phyloP scores from a whole-genome alignment of 345 rosid species.

The Corchorus capsularis region DNA sequence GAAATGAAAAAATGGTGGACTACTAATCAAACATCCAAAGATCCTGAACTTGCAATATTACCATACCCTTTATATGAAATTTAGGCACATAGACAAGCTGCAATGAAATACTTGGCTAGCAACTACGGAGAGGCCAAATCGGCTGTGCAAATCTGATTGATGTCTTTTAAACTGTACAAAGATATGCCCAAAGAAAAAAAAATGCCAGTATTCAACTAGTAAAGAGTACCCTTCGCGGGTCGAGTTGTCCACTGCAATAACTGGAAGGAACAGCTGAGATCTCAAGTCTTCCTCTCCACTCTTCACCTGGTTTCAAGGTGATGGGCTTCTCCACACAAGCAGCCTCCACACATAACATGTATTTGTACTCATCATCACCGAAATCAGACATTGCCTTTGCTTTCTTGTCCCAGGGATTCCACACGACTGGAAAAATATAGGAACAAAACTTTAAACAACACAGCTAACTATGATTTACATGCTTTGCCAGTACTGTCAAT shows the following conservation, averaged over 20 bases:
- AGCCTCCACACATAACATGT: conserved; percentile 46
- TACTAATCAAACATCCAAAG: background rate
- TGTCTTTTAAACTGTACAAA: conserved; percentile 11
- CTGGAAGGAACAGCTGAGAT: conserved; percentile 48
- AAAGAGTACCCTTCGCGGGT: conserved; percentile 34
- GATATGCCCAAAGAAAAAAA: background rate
- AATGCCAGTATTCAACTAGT: background rate
- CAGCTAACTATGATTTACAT: background rate
- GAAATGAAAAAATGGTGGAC: background rate
- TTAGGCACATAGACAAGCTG: background rate
- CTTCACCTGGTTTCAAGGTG: conserved; percentile 48
- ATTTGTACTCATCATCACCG: conserved; percentile 47
- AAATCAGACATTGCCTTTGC: conserved; percentile 45
- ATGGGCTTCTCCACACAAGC: conserved; percentile 45
- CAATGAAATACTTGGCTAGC: background rate
- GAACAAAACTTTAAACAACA: background rate
- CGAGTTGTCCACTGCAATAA: conserved; percentile 52
- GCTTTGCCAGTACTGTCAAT: background rate
- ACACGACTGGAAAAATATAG: conserved; percentile 31
- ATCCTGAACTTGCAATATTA: background rate
- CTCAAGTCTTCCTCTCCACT: conserved; percentile 47
- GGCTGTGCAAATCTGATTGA: background rate
- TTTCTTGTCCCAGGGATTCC: conserved; percentile 56
- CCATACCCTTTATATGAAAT: background rate
- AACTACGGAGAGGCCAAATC: background rate